Evolutionary conservation across 306 rosid species (phyloP), one percentile per base, ranked within the genome.

Genomic region (Malus sylvestris): DNA sequence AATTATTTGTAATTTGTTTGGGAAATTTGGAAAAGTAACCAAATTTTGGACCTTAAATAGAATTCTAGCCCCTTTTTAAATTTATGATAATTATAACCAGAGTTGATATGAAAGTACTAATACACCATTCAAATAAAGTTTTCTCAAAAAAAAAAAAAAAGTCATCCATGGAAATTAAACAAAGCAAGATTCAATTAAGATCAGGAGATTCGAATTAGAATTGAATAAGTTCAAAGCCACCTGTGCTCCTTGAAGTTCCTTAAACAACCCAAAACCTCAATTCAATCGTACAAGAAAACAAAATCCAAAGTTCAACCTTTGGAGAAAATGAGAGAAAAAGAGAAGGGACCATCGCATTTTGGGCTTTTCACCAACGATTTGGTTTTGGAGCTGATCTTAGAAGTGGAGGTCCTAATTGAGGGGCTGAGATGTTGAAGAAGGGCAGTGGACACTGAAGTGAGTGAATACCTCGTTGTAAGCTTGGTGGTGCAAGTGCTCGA

Each of bases 241-340:
- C 97, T 96, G 35, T 87, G 76, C 84, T 94, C 97, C 85, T 89
- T 90, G 68, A 94, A 93, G 87, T 93, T 91, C 97, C 98, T 91
- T 71, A 25, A 23, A 35, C 74, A 66, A 44, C 57, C 76, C 80
- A 64, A 25, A 78, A 72, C 62, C 73, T 65, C 61, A 70, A 69
- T 53, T 44, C 42, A 63, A 58, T 44, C 79, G 40, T 49, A 70
- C 22, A 66, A 46, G 15, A 60, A 72, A 42, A 45, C 51, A 19
- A 40, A 58, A n/a, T 10, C 51, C 66, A 14, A 60, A 10, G 29
- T 65, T 8, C 40, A 68, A 38, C 35, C 6, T 25, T 12, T 58
- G 14, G 5, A 4, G 2, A 25, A 5, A 33, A 6, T 0, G 0
- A 38, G 27, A 67, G 1, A 33, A 55, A 9, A 15, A 38, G 60